phyloP scores from a whole-genome alignment of 768 basidiomycete species.

The Paxillus involutus region DNA sequence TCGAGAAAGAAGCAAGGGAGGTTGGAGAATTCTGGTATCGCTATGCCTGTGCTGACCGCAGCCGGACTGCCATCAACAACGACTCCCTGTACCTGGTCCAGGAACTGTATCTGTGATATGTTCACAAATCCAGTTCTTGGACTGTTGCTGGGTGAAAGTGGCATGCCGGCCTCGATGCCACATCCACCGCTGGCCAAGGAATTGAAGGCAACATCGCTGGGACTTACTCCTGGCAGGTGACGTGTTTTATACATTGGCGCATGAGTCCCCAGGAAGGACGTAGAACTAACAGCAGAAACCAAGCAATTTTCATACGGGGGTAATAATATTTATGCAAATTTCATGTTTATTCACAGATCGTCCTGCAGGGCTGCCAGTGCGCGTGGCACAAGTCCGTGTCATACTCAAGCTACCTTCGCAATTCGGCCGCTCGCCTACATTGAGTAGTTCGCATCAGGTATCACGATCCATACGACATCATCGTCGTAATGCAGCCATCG shows the following conservation, averaged over 20 bases:
- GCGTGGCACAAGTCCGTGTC: too few species aligned
- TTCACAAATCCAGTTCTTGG: slow-evolving; percentile 26
- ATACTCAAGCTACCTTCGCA: too few species aligned
- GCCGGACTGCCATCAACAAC: background rate
- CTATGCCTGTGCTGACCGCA: slow-evolving; percentile 7
- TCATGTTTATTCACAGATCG: too few species aligned
- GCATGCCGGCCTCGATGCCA: too few species aligned
- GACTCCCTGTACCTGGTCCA: slow-evolving; percentile 25
- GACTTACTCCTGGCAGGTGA: background rate
- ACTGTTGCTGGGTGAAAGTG: slow-evolving; percentile 11
- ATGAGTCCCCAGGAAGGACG: background rate
- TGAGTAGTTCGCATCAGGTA: too few species aligned
- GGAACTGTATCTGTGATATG: too few species aligned
- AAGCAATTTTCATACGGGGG: background rate
- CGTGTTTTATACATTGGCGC: background rate
- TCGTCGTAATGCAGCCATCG: too few species aligned
- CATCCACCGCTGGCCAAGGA: background rate
- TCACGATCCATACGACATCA: too few species aligned
- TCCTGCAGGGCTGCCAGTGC: too few species aligned
- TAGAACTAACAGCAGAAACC: background rate
- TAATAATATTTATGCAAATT: too few species aligned
- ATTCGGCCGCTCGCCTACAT: too few species aligned
- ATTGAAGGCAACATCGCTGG: background rate
- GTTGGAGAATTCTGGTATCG: slow-evolving; percentile 25
- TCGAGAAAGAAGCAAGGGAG: slow-evolving; percentile 15